phyloP scores from a whole-genome alignment of 768 basidiomycete species.

The Leccinellum albellum region DNA sequence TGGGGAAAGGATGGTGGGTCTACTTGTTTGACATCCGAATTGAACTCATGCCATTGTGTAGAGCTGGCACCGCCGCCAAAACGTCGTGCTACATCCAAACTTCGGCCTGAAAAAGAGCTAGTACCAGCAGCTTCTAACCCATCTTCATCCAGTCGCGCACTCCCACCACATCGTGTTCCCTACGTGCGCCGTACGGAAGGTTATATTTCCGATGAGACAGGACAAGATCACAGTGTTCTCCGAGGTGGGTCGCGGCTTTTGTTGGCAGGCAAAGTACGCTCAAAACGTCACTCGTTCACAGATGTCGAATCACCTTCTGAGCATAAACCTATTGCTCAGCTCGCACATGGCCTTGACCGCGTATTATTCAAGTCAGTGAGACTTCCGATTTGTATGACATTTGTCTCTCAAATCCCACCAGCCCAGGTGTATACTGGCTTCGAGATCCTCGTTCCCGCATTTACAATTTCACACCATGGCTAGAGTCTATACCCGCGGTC shows the following conservation, averaged over 20 bases:
- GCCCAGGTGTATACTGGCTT: constrained; percentile 86
- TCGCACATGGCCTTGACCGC: constrained; percentile 64
- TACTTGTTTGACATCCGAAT: not conserved
- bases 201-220: constrained; percentile 11
- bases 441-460: constrained; percentile 81
- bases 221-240: constrained; percentile 9
- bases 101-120: constrained; percentile 1
- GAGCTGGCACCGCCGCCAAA: constrained; percentile 15
- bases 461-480: constrained; percentile 75
- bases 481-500: constrained; percentile 72
- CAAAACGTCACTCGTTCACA: constrained; percentile 19
- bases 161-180: constrained; percentile 21
- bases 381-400: not conserved
- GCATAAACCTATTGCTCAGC: constrained; percentile 54
- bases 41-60: not conserved
- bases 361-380: constrained; percentile 70
- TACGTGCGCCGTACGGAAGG: constrained; percentile 30
- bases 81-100: not conserved
- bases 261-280: not conserved
- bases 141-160: constrained; percentile 9
- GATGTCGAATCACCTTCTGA: constrained; percentile 42
- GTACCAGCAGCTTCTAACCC: not conserved
- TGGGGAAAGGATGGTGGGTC: constrained; percentile 28
- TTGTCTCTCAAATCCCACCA: constrained; percentile 26
- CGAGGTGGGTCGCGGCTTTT: constrained; percentile 11